A percentile compares a stretch with the other conserved stretches of the same genome.
Evolutionary conservation across 352 stramenopile species (phyloP).

Genomic region (Pythium rishiriense): DNA sequence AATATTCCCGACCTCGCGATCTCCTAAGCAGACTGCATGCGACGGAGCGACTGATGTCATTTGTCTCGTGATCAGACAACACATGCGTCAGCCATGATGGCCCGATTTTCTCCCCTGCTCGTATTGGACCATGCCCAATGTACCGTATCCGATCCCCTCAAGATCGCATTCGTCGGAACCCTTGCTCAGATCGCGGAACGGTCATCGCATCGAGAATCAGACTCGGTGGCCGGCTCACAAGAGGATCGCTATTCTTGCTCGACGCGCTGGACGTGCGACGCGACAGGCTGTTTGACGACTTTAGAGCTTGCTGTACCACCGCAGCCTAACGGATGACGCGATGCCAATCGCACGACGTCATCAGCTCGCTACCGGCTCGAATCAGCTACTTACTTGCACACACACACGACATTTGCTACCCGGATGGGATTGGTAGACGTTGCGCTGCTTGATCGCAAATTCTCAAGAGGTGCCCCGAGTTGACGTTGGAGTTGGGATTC

Average conservation of each 20-base stretch:
- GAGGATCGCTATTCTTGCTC: neutral
- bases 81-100: neutral
- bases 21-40: neutral
- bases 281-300: neutral
- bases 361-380: no score
- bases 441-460: no score
- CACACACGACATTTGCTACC: neutral
- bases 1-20: neutral
- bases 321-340: neutral
- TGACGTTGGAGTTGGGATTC: no score
- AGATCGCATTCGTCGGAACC: neutral
- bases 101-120: neutral
- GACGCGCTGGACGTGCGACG: no score
- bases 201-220: neutral
- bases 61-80: neutral
- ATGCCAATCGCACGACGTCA: no score
- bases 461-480: no score
- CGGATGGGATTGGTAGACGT: no score
- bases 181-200: neutral
- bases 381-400: no score
- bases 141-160: neutral
- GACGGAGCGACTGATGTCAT: neutral
- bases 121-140: neutral
- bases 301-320: neutral
- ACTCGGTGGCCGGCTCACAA: neutral